Conservation (phyloP, 2,329 filamentous ascomycete genomes). For the Trichoderma afroharzianum region DNA sequence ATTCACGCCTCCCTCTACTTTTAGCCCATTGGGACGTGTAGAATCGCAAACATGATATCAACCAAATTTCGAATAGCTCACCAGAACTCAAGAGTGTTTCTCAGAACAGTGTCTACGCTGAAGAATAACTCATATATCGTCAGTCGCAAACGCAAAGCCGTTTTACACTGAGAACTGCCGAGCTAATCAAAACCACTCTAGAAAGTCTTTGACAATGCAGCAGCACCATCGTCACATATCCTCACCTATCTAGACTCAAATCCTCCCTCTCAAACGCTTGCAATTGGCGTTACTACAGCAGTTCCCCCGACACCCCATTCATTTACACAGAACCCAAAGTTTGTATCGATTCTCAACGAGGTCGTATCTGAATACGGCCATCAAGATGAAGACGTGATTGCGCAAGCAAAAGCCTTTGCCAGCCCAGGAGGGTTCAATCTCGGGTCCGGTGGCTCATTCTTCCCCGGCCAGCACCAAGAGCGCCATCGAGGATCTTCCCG, state of each 20-base stretch:
- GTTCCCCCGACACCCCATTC: slow-evolving; percentile 60
- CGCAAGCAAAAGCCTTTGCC: slow-evolving; percentile 59
- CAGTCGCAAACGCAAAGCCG: slow-evolving; percentile 25
- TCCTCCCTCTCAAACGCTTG: slow-evolving; percentile 51
- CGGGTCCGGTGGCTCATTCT: slow-evolving; percentile 50
- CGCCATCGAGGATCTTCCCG: slow-evolving; percentile 31
- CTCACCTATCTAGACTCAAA: slow-evolving; percentile 57
- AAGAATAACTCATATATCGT: slow-evolving; percentile 53
- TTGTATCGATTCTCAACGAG: slow-evolving; percentile 56
- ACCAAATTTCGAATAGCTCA: slow-evolving; percentile 25
- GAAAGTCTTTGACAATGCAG: slow-evolving; percentile 55
- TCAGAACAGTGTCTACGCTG: slow-evolving; percentile 44
- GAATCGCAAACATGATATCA: slow-evolving; percentile 25
- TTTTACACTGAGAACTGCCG: slow-evolving; percentile 39
- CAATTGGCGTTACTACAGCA: slow-evolving; percentile 56
- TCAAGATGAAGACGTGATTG: slow-evolving; percentile 51
- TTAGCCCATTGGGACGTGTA: not conserved
- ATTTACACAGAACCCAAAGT: slow-evolving; percentile 57
- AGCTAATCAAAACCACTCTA: slow-evolving; percentile 30
- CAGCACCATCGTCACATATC: slow-evolving; percentile 45
- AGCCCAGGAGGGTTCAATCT: slow-evolving; percentile 53
- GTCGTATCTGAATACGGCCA: slow-evolving; percentile 54
- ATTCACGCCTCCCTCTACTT: not conserved
- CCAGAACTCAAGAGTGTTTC: slow-evolving; percentile 21
- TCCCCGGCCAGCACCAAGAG: slow-evolving; percentile 41